A percentile compares a stretch with the other conserved stretches of the same genome.
phyloP scores from a whole-genome alignment of 352 stramenopile genomes.

The Globisporangium parvum region DNA sequence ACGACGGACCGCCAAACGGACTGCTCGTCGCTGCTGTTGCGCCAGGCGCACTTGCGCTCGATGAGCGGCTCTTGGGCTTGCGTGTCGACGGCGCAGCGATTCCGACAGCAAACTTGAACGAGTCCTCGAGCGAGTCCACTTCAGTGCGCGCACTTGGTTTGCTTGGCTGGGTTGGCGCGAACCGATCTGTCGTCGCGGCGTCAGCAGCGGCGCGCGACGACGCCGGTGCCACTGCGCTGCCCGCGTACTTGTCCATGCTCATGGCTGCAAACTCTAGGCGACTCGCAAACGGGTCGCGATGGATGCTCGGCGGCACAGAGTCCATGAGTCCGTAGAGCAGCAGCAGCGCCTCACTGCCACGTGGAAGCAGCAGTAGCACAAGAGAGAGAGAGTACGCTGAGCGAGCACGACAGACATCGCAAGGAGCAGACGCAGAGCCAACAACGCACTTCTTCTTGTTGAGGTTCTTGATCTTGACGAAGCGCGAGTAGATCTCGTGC shows the following conservation, averaged over 20 bases:
- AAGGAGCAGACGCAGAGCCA: not conserved
- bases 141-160: conserved; percentile 19
- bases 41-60: conserved; percentile 4
- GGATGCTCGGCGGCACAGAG: conserved; percentile 17
- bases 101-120: conserved; percentile 70
- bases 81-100: conserved; percentile 31
- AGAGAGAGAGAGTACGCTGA: not conserved
- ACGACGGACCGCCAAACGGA: conserved; percentile 15
- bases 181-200: conserved; percentile 9
- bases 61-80: conserved; percentile 18
- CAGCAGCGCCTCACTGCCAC: conserved; percentile 51
- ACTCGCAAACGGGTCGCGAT: not conserved
- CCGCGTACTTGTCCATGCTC: conserved; percentile 8
- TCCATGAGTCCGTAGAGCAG: conserved; percentile 70
- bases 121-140: conserved; percentile 66
- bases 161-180: conserved; percentile 4
- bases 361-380: not conserved
- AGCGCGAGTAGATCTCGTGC: conserved; percentile 74
- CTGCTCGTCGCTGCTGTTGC: conserved; percentile 1
- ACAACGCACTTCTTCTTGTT: conserved; percentile 63
- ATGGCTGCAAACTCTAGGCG: conserved; percentile 5
- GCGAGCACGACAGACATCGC: not conserved
- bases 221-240: not conserved
- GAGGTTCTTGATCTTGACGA: conserved; percentile 68
- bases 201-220: not conserved